A percentile compares a stretch with the other conserved stretches of the same genome.
These are phyloP conservation scores for Medicago ruthenica DNA, from an alignment of 306 rosid species.

Conservation along the genomic window DNA sequence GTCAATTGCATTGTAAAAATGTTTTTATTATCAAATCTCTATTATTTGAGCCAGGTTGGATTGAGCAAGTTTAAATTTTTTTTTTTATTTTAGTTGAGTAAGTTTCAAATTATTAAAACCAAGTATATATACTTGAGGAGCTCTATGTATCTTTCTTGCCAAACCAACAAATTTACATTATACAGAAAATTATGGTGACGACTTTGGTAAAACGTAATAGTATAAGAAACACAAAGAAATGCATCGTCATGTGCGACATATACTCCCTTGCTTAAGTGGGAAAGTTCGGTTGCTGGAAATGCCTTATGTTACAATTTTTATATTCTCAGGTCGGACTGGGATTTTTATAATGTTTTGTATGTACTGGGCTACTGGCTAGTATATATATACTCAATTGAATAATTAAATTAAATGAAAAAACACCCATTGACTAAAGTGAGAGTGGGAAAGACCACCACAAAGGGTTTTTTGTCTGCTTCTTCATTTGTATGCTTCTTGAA, in stretches of 20 bases:
- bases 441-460: constrained; percentile 54
- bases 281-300: constrained; percentile 38
- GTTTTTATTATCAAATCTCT: too few relatives aligned
- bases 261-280: constrained; percentile 52
- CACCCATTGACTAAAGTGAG: constrained; percentile 50
- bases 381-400: not conserved
- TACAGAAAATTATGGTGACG: too few relatives aligned
- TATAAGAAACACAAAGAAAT: not conserved
- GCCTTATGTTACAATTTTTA: constrained; percentile 39
- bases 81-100: too few relatives aligned
- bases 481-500: constrained; percentile 47
- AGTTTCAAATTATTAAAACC: too few relatives aligned
- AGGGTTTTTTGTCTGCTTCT: constrained; percentile 58
- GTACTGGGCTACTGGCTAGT: not conserved
- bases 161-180: too few relatives aligned
- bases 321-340: constrained; percentile 41
- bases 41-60: too few relatives aligned
- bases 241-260: constrained; percentile 64
- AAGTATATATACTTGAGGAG: too few relatives aligned
- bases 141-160: too few relatives aligned
- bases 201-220: too few relatives aligned
- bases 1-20: too few relatives aligned
- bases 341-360: constrained; percentile 30
- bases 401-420: not conserved
- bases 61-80: too few relatives aligned